A percentile compares a stretch with the other conserved stretches of the same genome.
These are phyloP conservation scores for Umbelopsis sp. DNA, from an alignment of 371 early-diverging fungal genomes.

Conservation along the genomic window DNA sequence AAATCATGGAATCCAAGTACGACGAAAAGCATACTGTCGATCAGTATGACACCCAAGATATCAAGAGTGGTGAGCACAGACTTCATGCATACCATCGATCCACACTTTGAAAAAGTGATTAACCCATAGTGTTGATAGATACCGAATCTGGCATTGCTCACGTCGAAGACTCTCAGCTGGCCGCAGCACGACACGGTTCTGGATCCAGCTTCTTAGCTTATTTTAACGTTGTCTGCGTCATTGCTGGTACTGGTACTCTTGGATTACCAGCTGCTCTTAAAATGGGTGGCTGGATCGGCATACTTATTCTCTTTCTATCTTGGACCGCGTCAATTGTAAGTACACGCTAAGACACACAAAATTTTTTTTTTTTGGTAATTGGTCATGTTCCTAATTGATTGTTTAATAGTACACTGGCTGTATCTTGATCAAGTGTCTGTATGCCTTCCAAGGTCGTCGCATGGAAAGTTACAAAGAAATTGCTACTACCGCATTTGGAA, in stretches of 20 bases:
- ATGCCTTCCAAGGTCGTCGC: conserved; percentile 41
- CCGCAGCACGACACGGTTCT: conserved; percentile 16
- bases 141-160: background rate
- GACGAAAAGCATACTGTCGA: background rate
- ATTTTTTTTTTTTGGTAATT: background rate
- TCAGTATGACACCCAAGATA: background rate
- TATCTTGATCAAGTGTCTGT: conserved; percentile 39
- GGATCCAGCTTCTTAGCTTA: conserved; percentile 51
- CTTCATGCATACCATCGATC: background rate
- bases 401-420: conserved; percentile 31
- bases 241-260: conserved; percentile 86
- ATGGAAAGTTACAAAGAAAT: conserved; percentile 42
- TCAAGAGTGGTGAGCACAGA: background rate
- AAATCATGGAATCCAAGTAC: background rate
- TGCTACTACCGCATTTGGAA: conserved; percentile 40
- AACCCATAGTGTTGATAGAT: background rate
- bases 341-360: background rate
- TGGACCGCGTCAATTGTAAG: conserved; percentile 63
- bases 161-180: background rate
- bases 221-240: conserved; percentile 76
- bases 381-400: background rate
- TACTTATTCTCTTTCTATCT: conserved; percentile 56
- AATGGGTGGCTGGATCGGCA: conserved; percentile 83
- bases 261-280: conserved; percentile 82
- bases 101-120: background rate